Percentiles rank a stretch among this genome's conserved stretches.
Conservation (phyloP, 371 early-diverging fungal species). For the Umbelopsis sp. region DNA sequence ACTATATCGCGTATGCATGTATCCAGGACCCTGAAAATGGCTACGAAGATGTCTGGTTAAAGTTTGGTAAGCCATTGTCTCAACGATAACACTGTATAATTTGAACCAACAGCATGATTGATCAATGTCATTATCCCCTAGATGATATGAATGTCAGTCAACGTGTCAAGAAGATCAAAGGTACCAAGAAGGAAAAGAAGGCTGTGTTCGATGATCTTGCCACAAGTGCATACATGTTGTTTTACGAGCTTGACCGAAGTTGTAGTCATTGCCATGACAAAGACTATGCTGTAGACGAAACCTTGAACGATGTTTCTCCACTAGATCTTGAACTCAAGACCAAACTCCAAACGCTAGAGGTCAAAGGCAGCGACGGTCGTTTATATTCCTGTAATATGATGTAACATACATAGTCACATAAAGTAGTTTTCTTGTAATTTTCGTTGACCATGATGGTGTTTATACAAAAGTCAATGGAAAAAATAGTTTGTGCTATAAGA, state of each 20-base stretch:
- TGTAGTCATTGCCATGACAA: neutral
- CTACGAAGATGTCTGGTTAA: conserved; percentile 30
- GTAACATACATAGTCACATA: neutral
- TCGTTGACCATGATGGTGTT: too few species aligned
- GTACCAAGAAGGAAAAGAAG: conserved; percentile 23
- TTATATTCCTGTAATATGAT: conserved; percentile 17
- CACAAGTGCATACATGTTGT: conserved; percentile 58
- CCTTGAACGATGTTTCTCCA: neutral
- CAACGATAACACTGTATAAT: too few species aligned
- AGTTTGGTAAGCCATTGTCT: conserved; percentile 28
- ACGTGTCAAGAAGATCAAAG: conserved; percentile 30
- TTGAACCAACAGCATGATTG: too few species aligned
- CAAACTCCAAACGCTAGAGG: conserved; percentile 15
- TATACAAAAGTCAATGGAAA: too few species aligned
- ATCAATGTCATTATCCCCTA: neutral
- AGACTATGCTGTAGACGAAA: neutral
- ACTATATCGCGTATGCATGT: conserved; percentile 58
- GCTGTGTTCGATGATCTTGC: conserved; percentile 44
- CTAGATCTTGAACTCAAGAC: neutral
- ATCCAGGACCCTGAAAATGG: conserved; percentile 17
- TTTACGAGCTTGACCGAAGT: conserved; percentile 54
- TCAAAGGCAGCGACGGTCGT: conserved; percentile 17
- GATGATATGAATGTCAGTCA: conserved; percentile 43
- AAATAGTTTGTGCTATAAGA: too few species aligned
- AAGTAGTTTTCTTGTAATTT: too few species aligned